Base-by-base conservation (phyloP, 1,284 basidiomycete species). In the Stereum hirsutum region DNA sequence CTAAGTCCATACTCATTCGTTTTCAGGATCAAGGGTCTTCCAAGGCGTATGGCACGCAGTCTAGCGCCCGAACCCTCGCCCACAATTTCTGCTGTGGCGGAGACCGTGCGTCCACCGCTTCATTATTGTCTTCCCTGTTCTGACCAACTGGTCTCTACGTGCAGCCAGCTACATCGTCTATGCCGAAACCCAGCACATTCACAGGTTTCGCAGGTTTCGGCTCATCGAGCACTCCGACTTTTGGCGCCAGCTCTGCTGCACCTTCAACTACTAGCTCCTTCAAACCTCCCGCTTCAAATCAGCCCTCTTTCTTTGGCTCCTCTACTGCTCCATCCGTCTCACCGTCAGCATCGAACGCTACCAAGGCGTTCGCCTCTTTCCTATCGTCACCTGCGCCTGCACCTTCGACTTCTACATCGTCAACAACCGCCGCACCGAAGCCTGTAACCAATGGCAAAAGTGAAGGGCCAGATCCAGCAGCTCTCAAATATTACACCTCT, bases 401-500 rank as follows among this genome's bases (percentile, higher is more conserved):
- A 7, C 46, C 54, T 12, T 27, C 49, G 2, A 44, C 11, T 17
- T 40, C 39, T 40, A 20, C 23, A 39, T 39, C 20, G 8, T 24
- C 5, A 24, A 6, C 15, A 25, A 26, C 57, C 15, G 33, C 52
- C 11, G 33, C 46, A 1, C 42, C 51, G 31, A 43, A 47, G 43
- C 26, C 48, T 30, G 14, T 48, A 36, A 20, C 32, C 46, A 41
- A 41, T 28, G 28, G 46, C 6, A 45, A 52, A 21, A 31, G 46
- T 5, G 39, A 49, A 32, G 55, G 56, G n/a, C 57, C 60, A 12
- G 55, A 61, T 6, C 55, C 59, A 27, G 62, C 65, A 17, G 66
- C 66, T 14, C 49, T 69, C 3, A 63, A 70, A 33, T 93, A 89
- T 60, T 89, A 79, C 62, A 78, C 70, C 30, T 75, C 79, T 6